Base-by-base conservation (phyloP, 169 alveolate genomes). In the Babesia gibsoni region DNA sequence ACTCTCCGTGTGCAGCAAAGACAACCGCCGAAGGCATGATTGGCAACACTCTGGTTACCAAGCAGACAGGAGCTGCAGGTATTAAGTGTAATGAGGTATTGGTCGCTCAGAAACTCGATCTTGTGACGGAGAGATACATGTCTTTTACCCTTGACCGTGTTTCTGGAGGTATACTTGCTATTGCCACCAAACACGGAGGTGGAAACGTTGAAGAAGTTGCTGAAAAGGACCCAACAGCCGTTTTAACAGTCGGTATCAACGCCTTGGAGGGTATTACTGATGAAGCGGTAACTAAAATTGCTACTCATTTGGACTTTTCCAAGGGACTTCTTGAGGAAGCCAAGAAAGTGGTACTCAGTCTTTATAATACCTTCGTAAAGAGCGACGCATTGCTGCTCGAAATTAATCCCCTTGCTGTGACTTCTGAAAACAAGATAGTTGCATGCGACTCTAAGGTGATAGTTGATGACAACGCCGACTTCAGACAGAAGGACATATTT, bases 391-490 rank as follows among this genome's bases (percentile, higher is more conserved):
- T 95, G 18, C 74, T 94, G 82, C 61, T 97, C 29, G 99, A 97
- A 85, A 92, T 97, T 52, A 97, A 97, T 81, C 99, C 99, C 14
- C 57, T 94, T 25, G 97, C 95, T 10, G 94, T 91, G 39, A 82
- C 94, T 27, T 63, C 68, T 29, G 95, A 95, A 29, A 96, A 93
- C 9, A 82, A 91, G 32, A 79, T 97, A 22, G 35, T 94, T 27
- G 95, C 94, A 35, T 94, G 97, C 80, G 99, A 97, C 80, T 90
- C 98, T 41, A 97, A 97, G 79, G 73, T 97, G 41, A 92, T 89
- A 49, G 88, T 97, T 30, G 99, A 97, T 68, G 99, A 96, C 87
- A 96, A 96, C 61, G 98, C 99, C 2, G 89, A 88, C 35, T 96
- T 86, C 86, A 91, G 99, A 43, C 98, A 96, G 83, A 84, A 83